Base-by-base conservation (phyloP, 306 rosid species). In the Quercus robur region DNA sequence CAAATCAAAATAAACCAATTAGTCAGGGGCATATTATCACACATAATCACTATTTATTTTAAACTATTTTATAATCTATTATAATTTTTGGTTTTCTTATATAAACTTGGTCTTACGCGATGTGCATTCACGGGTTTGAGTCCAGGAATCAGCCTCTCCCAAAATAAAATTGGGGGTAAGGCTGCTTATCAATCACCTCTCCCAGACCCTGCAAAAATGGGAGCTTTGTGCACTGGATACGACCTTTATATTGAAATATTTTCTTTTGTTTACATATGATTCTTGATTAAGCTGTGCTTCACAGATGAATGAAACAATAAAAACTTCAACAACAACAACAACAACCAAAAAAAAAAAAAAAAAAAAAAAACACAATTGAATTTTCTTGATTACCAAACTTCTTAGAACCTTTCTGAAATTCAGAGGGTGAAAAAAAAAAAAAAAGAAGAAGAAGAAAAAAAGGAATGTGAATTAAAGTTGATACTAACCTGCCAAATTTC, bases 401-500 rank as follows among this genome's bases (percentile, higher is more conserved):
- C 18, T 59, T 13, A 23, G 67, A 59, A 59, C 33, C 12, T 23
- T 12, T 59, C 67, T 11, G 30, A 59, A 59, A 21, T 59, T 59
- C 33, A 23, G 21, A 55, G 4, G 49, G 51, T 6, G 17, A 25
- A 46, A 21, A 70, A 56, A 33, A 70, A 23, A 20, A 70, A 13
- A 30, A 51, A 10, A 26, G 61, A 74, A 74, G 3, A 28, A 9
- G 2, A 17, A 17, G 20, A 46, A 28, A 35, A 9, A 57, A 4
- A 23, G 56, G 10, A 13, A 7, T 15, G 8, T 67, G 76, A 35
- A 41, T 78, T 81, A 78, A 58, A 72, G 70, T 18, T 69, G 38
- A 75, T n/a, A 56, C 89, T 72, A 66, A 94, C 97, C 97, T 91
- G 87, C 98, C 97, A 94, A 83, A 92, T 81, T 67, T 86, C 97